A percentile compares a stretch with the other conserved stretches of the same genome.
Evolutionary conservation across 2,329 filamentous ascomycete species (phyloP).

Genomic region (Lachnellula cervina): DNA sequence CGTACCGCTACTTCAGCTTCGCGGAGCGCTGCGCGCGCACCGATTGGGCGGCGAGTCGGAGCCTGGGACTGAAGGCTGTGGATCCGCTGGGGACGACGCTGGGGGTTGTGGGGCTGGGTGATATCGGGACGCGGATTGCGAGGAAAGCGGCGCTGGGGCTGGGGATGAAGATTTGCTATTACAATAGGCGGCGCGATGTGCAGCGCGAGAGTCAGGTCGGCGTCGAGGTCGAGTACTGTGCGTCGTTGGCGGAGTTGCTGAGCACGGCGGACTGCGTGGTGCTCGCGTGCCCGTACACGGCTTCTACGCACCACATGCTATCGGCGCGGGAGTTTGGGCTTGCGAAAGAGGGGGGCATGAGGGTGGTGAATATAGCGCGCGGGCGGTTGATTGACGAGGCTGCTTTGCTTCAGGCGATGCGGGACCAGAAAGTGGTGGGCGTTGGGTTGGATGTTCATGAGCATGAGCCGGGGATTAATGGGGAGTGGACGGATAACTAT

Average conservation of each 20-base stretch:
- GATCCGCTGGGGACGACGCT: constrained; percentile 28
- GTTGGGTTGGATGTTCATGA: constrained; percentile 35
- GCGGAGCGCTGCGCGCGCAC: constrained; percentile 19
- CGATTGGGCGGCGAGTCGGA: constrained; percentile 17
- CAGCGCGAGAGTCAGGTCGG: constrained; percentile 6
- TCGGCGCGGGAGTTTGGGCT: constrained; percentile 16
- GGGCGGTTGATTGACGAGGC: constrained; percentile 34
- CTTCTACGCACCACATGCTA: constrained; percentile 27
- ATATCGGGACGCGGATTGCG: constrained; percentile 32
- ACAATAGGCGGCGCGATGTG: constrained; percentile 17
- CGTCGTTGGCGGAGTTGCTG: constrained; percentile 29
- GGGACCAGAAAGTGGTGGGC: constrained; percentile 30
- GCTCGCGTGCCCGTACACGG: constrained; percentile 32
- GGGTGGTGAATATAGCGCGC: constrained; percentile 35
- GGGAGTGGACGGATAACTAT: constrained; percentile 28
- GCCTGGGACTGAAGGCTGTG: constrained; percentile 18
- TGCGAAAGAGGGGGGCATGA: constrained; percentile 26
- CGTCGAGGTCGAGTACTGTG: constrained; percentile 25
- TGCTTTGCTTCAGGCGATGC: constrained; percentile 32
- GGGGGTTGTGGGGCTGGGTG: constrained; percentile 34
- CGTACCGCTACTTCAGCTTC: constrained; percentile 25
- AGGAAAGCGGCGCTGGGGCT: constrained; percentile 26
- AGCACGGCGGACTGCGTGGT: constrained; percentile 28
- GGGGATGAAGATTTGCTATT: constrained; percentile 33
- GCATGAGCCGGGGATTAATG: constrained; percentile 32